A percentile compares a stretch with the other conserved stretches of the same genome.
Conservation (phyloP, 306 rosid species). For the Glycyrrhiza uralensis region DNA sequence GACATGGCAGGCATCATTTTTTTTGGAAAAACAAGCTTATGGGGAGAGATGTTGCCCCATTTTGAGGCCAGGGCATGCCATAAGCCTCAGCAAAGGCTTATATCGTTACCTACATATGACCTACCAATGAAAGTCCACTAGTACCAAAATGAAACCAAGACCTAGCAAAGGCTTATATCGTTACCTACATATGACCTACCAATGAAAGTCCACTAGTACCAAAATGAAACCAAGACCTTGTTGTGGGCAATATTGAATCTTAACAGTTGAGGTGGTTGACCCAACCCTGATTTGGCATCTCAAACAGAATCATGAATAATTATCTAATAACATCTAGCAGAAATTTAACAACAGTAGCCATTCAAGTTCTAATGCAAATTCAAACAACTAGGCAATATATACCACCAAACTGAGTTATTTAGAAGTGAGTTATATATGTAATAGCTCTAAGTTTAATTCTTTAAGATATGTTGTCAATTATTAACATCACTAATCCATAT, state of each 20-base stretch:
- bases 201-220: background rate
- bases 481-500: background rate
- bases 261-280: background rate
- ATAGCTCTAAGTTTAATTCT: background rate
- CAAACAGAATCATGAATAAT: background rate
- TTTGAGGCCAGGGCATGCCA: background rate
- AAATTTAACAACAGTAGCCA: background rate
- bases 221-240: background rate
- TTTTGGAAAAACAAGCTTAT: no score
- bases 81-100: background rate
- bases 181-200: background rate
- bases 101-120: background rate
- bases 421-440: background rate
- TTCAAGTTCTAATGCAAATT: background rate
- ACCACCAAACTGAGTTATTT: background rate
- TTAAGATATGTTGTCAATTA: background rate
- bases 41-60: background rate
- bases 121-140: background rate
- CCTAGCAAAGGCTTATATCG: background rate
- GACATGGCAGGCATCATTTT: background rate
- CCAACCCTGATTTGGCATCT: background rate
- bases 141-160: background rate
- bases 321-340: background rate
- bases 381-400: background rate
- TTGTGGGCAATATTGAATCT: background rate